Conservation (phyloP, 176 grass and related monocot genomes). For the Secale cereale region DNA sequence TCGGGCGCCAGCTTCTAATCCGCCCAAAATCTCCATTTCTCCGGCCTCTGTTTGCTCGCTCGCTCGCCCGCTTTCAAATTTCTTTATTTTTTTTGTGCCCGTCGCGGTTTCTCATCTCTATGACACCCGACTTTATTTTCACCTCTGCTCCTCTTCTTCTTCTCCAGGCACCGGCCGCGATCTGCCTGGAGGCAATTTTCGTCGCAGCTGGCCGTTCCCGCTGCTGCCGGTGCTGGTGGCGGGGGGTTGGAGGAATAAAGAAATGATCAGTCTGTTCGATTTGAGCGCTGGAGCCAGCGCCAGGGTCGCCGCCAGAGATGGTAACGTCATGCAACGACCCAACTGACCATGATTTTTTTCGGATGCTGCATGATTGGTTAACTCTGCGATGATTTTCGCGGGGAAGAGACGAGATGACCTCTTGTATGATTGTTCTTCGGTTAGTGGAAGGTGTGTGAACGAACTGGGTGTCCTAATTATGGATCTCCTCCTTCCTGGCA, state of each 20-base stretch:
- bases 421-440: conserved; percentile 18
- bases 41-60: neutral
- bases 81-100: neutral
- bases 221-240: neutral
- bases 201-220: conserved; percentile 25
- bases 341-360: conserved; percentile 23
- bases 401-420: too few relatives aligned
- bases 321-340: conserved; percentile 27
- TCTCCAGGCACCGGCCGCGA: conserved; percentile 10
- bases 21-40: neutral
- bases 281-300: conserved; percentile 42
- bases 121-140: neutral
- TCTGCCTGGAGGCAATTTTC: conserved; percentile 6
- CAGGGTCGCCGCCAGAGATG: conserved; percentile 45
- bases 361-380: conserved; percentile 31
- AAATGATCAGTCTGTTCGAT: conserved; percentile 55
- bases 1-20: neutral
- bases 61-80: neutral
- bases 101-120: neutral
- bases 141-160: neutral
- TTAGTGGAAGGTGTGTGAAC: neutral
- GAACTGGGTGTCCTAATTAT: conserved; percentile 19
- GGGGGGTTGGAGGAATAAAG: conserved; percentile 33
- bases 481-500: conserved; percentile 35
- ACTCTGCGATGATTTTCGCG: neutral